phyloP scores from a whole-genome alignment of 2,329 filamentous ascomycete species.

The Cucurbitaria berberidis region DNA sequence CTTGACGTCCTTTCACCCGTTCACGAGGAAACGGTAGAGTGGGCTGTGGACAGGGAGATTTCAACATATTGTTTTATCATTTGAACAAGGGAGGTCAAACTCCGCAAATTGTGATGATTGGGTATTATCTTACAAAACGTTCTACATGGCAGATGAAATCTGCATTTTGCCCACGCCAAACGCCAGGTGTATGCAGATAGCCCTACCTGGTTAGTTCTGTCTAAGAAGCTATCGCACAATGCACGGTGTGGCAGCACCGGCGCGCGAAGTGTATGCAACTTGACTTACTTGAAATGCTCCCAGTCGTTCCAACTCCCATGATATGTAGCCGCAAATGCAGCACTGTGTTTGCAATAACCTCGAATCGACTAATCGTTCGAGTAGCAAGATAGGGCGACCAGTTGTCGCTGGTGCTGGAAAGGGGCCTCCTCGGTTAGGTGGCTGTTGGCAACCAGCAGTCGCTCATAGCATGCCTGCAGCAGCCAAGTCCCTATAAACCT shows the following conservation, averaged over 20 bases:
- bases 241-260: neutral
- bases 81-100: neutral
- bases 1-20: conserved; percentile 43
- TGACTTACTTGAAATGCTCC: neutral
- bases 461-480: conserved; percentile 75
- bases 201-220: neutral
- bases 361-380: neutral
- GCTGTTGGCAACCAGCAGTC: neutral
- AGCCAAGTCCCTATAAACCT: conserved; percentile 94
- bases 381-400: neutral
- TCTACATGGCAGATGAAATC: neutral
- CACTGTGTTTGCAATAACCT: neutral
- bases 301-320: neutral
- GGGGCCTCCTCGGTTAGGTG: neutral
- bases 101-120: neutral
- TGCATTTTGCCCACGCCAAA: neutral
- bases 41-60: no score
- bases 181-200: neutral
- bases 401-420: neutral
- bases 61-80: neutral
- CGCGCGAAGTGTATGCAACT: neutral
- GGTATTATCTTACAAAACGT: neutral
- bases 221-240: neutral
- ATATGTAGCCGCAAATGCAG: neutral
- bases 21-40: no score